Conservation (phyloP, 495 filamentous ascomycete genomes). For the Bryoglossum gracile region DNA sequence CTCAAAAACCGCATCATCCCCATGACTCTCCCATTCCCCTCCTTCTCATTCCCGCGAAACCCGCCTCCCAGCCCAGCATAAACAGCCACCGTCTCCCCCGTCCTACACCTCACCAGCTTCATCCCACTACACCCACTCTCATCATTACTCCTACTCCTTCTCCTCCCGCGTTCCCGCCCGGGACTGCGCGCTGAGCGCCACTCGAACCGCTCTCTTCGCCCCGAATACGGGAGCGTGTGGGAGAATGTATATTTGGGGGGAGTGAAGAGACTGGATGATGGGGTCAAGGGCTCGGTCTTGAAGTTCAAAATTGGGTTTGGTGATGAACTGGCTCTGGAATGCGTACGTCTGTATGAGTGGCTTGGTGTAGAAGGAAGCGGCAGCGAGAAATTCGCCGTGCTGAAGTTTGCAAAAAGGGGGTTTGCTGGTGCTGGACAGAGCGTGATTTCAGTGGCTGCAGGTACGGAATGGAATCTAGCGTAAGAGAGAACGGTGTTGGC, state of each 20-base stretch:
- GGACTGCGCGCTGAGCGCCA: conserved; percentile 6
- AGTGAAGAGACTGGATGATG: conserved; percentile 11
- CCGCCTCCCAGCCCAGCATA: conserved; percentile 17
- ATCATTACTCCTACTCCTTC: too few relatives aligned
- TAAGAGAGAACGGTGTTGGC: conserved; percentile 4
- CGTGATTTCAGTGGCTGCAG: conserved; percentile 12
- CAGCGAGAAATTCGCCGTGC: background rate
- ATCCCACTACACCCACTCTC: too few relatives aligned
- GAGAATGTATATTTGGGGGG: conserved; percentile 10
- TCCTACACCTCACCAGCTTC: conserved; percentile 12
- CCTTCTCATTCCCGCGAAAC: background rate
- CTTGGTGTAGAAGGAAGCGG: too few relatives aligned
- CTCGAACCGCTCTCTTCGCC: conserved; percentile 11
- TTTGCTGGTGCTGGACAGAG: conserved; percentile 14
- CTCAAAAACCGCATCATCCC: conserved; percentile 21
- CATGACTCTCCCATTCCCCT: conserved; percentile 5
- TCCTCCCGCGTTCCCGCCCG: conserved; percentile 4
- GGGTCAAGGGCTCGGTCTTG: too few relatives aligned
- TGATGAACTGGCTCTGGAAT: too few relatives aligned
- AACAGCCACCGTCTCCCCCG: conserved; percentile 13
- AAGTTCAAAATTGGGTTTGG: too few relatives aligned
- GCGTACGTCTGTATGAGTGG: too few relatives aligned
- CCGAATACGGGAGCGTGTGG: conserved; percentile 5
- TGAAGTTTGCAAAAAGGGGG: conserved; percentile 1
- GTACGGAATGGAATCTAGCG: conserved; percentile 15